A percentile compares a stretch with the other conserved stretches of the same genome.
Conservation (phyloP, 2,329 filamentous ascomycete genomes). For the Sporothrix dimorphospora region DNA sequence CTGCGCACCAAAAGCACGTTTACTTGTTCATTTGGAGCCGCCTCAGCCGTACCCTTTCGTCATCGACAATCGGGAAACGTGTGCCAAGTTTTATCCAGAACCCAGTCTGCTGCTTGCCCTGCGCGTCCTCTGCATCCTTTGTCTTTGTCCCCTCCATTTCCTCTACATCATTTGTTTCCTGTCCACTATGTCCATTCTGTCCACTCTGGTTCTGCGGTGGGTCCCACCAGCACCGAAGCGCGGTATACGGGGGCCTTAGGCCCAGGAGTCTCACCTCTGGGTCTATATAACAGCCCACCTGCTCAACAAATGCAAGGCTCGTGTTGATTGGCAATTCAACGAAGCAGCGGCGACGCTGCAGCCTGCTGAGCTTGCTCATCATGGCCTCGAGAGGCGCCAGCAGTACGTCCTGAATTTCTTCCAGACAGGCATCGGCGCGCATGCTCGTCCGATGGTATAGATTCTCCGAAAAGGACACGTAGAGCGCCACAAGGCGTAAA, state of each 20-base stretch:
- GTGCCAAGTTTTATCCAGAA: conserved; percentile 6
- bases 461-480: background rate
- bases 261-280: background rate
- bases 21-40: background rate
- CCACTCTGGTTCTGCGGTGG: too few species aligned
- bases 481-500: background rate
- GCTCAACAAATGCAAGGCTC: background rate
- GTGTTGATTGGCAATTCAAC: conserved; percentile 4
- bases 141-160: too few species aligned
- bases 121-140: background rate
- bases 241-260: background rate
- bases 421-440: background rate
- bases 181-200: too few species aligned
- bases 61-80: background rate
- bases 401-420: background rate
- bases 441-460: conserved; percentile 5
- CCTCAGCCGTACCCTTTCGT: background rate
- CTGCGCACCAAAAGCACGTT: background rate
- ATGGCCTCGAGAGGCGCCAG: conserved; percentile 2
- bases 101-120: background rate
- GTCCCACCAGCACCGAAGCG: background rate
- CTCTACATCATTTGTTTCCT: background rate
- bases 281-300: background rate
- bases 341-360: conserved; percentile 6
- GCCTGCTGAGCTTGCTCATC: background rate